phyloP scores from a whole-genome alignment of 1,139 yeast species.

The Pichia sp. region DNA sequence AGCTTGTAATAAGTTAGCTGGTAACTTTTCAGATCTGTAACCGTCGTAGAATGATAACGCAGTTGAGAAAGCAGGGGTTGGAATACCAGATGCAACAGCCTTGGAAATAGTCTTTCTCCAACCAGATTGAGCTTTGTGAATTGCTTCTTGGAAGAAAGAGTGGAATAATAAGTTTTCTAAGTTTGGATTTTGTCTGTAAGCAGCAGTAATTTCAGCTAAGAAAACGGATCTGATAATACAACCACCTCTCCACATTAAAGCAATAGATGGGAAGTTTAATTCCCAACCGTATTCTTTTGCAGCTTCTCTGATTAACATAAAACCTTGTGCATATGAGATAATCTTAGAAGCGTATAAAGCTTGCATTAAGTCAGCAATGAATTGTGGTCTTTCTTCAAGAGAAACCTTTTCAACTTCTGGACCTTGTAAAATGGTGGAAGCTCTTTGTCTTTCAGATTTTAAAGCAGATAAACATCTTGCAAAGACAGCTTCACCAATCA shows the following conservation, averaged over 20 bases:
- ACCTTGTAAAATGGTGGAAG: slow-evolving; percentile 71
- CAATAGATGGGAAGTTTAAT: slow-evolving; percentile 96
- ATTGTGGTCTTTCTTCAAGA: slow-evolving; percentile 68
- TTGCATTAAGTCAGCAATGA: slow-evolving; percentile 92
- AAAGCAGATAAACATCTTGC: slow-evolving; percentile 93
- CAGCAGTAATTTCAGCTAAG: slow-evolving; percentile 94
- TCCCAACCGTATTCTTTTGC: slow-evolving; percentile 96
- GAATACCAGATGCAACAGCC: slow-evolving; percentile 82
- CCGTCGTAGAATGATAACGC: slow-evolving; percentile 98
- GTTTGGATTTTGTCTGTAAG: slow-evolving; percentile 89
- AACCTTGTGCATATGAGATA: slow-evolving; percentile 98
- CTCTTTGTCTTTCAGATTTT: slow-evolving; percentile 83
- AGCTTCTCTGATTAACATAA: slow-evolving; percentile 98
- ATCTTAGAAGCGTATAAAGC: slow-evolving; percentile 98
- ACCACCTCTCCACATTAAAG: slow-evolving; percentile 99
- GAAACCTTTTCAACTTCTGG: slow-evolving; percentile 51
- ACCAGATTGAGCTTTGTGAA: slow-evolving; percentile 87
- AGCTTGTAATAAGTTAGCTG: slow-evolving; percentile 98
- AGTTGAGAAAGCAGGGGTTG: slow-evolving; percentile 96
- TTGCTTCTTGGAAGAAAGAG: slow-evolving; percentile 89
- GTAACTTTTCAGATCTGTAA: slow-evolving; percentile 90
- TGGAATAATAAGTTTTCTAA: slow-evolving; percentile 93
- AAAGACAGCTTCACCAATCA: slow-evolving; percentile 98
- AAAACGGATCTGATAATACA: slow-evolving; percentile 98
- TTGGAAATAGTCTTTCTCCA: slow-evolving; percentile 86